phyloP scores from a whole-genome alignment of 306 rosid genomes.

The Neltuma alba region DNA sequence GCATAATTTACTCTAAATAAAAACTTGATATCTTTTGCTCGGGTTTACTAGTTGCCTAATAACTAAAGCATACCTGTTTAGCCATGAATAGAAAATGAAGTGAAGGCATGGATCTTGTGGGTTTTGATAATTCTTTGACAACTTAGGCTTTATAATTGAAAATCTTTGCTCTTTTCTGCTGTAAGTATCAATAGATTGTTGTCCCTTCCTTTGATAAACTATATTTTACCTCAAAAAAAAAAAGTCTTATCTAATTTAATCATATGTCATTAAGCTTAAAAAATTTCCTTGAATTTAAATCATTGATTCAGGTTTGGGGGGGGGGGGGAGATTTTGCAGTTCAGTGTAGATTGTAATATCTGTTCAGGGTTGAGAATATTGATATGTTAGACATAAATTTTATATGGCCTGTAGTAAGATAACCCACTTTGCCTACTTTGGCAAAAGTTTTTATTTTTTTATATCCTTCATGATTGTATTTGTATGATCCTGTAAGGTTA shows the following conservation, averaged over 20 bases:
- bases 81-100: slow-evolving; percentile 4
- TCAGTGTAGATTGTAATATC: background rate
- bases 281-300: background rate
- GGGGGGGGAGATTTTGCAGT: slow-evolving; percentile 5
- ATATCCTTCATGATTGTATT: background rate
- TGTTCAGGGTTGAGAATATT: background rate
- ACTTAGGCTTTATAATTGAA: background rate
- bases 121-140: background rate
- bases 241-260: background rate
- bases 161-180: background rate
- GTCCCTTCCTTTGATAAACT: slow-evolving; percentile 18
- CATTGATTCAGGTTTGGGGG: slow-evolving; percentile 15
- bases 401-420: background rate
- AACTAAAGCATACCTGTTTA: background rate
- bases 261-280: background rate
- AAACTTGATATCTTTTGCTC: background rate
- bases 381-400: background rate
- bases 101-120: background rate
- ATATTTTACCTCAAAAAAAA: slow-evolving; percentile 6
- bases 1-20: background rate
- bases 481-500: slow-evolving; percentile 16
- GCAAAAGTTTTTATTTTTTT: background rate
- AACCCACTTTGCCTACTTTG: background rate
- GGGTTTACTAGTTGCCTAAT: background rate
- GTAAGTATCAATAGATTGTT: background rate